Evolutionary conservation across 208 protist species (phyloP).

Genomic region (Strigomonas galati): DNA sequence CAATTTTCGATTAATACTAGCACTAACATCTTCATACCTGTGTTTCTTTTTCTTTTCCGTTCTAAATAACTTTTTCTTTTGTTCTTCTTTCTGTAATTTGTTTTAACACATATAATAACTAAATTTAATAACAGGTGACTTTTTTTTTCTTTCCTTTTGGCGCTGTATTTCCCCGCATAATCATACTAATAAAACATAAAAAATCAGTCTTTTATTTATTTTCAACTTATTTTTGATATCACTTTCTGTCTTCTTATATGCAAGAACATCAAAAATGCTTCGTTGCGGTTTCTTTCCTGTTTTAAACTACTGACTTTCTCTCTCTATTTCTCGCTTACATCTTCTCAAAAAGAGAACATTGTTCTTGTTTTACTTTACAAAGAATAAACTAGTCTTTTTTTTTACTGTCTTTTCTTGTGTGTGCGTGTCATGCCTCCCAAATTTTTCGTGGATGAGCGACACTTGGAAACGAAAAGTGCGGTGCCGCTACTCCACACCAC

Average conservation of each 20-base stretch:
- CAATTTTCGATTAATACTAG: background rate
- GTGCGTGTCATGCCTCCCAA: too few species aligned
- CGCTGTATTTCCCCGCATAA: background rate
- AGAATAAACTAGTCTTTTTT: too few species aligned
- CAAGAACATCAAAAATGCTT: too few species aligned
- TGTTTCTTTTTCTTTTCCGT: conserved; percentile 19
- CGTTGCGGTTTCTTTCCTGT: conserved; percentile 9
- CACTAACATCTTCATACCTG: background rate
- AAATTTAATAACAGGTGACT: background rate
- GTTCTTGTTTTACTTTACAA: too few species aligned
- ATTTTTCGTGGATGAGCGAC: too few species aligned
- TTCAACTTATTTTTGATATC: background rate
- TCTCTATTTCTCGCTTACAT: background rate
- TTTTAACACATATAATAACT: background rate
- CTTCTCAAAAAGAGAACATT: background rate
- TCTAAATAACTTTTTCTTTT: conserved; percentile 8
- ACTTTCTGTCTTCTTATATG: too few species aligned
- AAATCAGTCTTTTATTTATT: background rate
- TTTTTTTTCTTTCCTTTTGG: background rate
- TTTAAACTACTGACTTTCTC: background rate
- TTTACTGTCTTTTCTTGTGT: too few species aligned
- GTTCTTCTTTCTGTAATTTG: background rate
- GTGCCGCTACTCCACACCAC: too few species aligned
- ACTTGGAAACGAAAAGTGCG: too few species aligned
- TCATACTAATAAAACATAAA: background rate